Evolutionary conservation across 495 filamentous ascomycete species (phyloP).

Genomic region (Lophiotrema nucula): DNA sequence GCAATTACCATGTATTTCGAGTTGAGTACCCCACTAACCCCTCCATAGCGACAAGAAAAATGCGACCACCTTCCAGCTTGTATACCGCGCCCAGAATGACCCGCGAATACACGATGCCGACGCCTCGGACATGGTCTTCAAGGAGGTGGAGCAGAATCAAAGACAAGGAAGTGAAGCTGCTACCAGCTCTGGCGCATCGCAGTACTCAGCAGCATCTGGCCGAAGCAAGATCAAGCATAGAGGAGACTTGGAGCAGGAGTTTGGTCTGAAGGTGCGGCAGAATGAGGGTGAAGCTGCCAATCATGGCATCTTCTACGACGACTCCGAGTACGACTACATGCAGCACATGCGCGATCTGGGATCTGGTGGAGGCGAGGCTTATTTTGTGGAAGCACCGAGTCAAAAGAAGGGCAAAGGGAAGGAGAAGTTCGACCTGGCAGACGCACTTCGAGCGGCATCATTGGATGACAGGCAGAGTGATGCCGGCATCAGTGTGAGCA

Average conservation of each 20-base stretch:
- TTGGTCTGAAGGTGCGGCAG: conserved; percentile 65
- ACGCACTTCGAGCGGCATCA: conserved; percentile 64
- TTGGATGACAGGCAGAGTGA: conserved; percentile 52
- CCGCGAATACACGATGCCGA: conserved; percentile 85
- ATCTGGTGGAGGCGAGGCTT: conserved; percentile 55
- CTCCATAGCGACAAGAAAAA: conserved; percentile 81
- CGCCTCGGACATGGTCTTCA: conserved; percentile 79
- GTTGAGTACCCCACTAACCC: conserved; percentile 24
- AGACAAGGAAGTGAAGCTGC: conserved; percentile 43
- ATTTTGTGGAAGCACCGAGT: conserved; percentile 71
- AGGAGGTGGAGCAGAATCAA: conserved; percentile 39
- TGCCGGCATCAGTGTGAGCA: conserved; percentile 39
- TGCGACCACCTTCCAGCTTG: conserved; percentile 86
- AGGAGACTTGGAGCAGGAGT: conserved; percentile 72
- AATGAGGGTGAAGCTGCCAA: conserved; percentile 97
- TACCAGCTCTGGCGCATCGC: conserved; percentile 24
- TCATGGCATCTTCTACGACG: conserved; percentile 84
- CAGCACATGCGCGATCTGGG: conserved; percentile 92
- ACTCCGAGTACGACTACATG: conserved; percentile 98
- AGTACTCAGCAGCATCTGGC: conserved; percentile 26
- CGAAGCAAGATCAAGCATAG: conserved; percentile 62
- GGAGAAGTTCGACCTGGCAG: conserved; percentile 74
- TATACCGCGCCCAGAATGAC: conserved; percentile 95
- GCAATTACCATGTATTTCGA: conserved; percentile 36
- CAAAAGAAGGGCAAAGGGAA: conserved; percentile 63